Evolutionary conservation across 2,329 filamentous ascomycete genomes (phyloP).

Genomic region (Cephalotrichum gorgonifer): DNA sequence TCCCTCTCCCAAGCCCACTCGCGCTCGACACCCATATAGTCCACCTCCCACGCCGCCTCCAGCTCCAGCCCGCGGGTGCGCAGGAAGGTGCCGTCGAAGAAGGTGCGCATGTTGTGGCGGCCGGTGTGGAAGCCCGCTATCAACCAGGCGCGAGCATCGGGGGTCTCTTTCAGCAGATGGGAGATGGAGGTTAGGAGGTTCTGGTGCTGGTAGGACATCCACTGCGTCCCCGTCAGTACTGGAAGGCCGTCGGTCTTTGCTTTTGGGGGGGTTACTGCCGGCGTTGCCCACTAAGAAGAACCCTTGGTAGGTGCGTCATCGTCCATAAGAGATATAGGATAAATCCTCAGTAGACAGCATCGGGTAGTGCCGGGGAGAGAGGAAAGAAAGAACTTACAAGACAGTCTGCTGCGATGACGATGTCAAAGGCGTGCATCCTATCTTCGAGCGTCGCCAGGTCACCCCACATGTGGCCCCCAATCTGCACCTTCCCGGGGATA

Average conservation of each 20-base stretch:
- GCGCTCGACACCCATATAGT: slow-evolving; percentile 53
- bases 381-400: slow-evolving; percentile 20
- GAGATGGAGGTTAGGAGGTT: slow-evolving; percentile 52
- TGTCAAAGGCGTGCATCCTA: slow-evolving; percentile 36
- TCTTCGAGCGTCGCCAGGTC: slow-evolving; percentile 22
- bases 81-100: slow-evolving; percentile 45
- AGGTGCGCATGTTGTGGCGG: slow-evolving; percentile 51
- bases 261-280: not conserved
- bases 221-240: slow-evolving; percentile 18
- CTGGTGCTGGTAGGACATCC: slow-evolving; percentile 65
- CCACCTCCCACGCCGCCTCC: slow-evolving; percentile 58
- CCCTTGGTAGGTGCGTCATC: no score
- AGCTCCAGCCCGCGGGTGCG: slow-evolving; percentile 42
- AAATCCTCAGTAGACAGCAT: no score
- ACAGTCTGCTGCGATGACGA: slow-evolving; percentile 61
- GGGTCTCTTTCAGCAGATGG: slow-evolving; percentile 41
- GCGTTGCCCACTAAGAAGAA: no score
- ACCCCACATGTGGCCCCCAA: slow-evolving; percentile 59
- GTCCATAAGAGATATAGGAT: no score
- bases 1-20: slow-evolving; percentile 52
- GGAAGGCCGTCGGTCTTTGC: not conserved
- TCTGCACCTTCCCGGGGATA: slow-evolving; percentile 20
- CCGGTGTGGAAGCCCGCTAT: slow-evolving; percentile 66
- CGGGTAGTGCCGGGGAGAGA: no score
- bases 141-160: slow-evolving; percentile 46